phyloP scores from a whole-genome alignment of 225 moss, liverwort and hornwort species.

The Polytrichum formosum region DNA sequence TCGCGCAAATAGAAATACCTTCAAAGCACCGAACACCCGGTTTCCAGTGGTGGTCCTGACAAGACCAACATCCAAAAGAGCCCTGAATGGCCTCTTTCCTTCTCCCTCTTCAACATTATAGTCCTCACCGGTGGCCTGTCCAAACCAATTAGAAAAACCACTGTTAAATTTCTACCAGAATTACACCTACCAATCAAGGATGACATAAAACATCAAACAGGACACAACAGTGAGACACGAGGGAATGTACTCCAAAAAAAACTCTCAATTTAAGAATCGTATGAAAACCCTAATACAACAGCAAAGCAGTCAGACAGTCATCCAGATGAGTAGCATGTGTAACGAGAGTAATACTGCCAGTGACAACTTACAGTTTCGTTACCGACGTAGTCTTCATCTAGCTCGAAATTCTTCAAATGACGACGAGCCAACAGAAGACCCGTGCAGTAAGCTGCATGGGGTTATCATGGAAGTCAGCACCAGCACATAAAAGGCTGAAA shows the following conservation, averaged over 20 bases:
- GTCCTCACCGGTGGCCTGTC: conserved; percentile 53
- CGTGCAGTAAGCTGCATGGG: conserved; percentile 56
- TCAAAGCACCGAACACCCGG: conserved; percentile 58
- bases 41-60: conserved; percentile 58
- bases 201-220: too few species aligned
- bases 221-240: too few species aligned
- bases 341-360: too few species aligned
- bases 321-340: too few species aligned
- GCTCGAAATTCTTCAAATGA: conserved; percentile 57
- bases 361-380: conserved; percentile 37
- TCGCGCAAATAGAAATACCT: conserved; percentile 22
- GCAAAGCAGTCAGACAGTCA: not conserved
- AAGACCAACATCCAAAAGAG: conserved; percentile 57
- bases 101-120: conserved; percentile 57
- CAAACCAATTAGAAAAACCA: not conserved
- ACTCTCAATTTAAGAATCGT: too few species aligned
- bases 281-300: not conserved
- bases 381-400: conserved; percentile 67
- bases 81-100: conserved; percentile 59
- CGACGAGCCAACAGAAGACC: conserved; percentile 66
- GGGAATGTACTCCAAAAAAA: too few species aligned
- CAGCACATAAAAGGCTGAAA: too few species aligned
- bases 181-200: too few species aligned
- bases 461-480: too few species aligned
- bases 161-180: not conserved